Evolutionary conservation across 2,329 filamentous ascomycete genomes (phyloP).

Genomic region (Cladophialophora carrionii): DNA sequence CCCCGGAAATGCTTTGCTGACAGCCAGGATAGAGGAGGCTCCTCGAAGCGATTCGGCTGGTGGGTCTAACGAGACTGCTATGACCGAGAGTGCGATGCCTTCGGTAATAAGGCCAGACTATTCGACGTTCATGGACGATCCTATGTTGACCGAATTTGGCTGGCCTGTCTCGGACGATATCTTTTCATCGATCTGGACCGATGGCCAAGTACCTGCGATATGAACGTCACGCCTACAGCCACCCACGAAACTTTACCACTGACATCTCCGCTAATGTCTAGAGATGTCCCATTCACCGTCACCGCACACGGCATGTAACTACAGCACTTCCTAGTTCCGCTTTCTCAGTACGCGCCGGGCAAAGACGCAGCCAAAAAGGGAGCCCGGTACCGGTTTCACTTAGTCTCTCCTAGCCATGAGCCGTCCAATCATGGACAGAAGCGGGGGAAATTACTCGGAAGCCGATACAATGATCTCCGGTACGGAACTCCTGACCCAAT

Average conservation of each 20-base stretch:
- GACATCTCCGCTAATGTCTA: neutral
- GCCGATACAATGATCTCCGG: neutral
- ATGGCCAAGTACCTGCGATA: constrained; percentile 12
- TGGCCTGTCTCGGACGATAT: constrained; percentile 31
- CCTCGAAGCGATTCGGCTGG: constrained; percentile 8
- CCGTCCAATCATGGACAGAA: neutral
- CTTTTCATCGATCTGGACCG: constrained; percentile 30
- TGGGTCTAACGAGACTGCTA: constrained; percentile 1
- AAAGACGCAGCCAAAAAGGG: neutral
- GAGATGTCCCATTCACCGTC: neutral
- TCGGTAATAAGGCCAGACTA: constrained; percentile 22
- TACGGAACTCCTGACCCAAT: neutral
- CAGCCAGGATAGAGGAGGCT: constrained; percentile 8
- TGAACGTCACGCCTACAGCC: neutral
- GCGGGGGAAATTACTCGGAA: neutral
- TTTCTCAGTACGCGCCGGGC: neutral
- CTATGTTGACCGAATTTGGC: constrained; percentile 33
- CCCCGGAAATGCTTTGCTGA: constrained; percentile 10
- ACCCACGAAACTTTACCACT: neutral
- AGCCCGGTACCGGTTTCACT: constrained; percentile 15
- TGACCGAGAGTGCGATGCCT: constrained; percentile 7
- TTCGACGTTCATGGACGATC: constrained; percentile 30
- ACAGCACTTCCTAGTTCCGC: neutral
- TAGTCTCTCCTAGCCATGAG: neutral
- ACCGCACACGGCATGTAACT: neutral